Evolutionary conservation across 495 filamentous ascomycete species (phyloP).

Genomic region (Xylaria bambusicola): DNA sequence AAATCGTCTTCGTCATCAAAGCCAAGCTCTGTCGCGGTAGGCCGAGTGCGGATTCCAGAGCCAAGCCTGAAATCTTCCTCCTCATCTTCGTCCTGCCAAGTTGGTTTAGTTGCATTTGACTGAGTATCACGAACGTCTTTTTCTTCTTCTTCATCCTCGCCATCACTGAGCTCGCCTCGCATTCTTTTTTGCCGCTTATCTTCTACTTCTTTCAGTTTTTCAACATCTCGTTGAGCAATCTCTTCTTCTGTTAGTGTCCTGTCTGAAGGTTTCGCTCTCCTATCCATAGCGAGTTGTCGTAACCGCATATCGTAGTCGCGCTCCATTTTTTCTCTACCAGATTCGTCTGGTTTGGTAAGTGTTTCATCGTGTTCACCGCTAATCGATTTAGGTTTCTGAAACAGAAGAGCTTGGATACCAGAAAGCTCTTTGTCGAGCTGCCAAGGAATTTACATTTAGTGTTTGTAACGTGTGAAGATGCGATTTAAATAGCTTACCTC

Average conservation of each 20-base stretch:
- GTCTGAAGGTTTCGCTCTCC: conserved; percentile 78
- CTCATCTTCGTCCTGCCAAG: conserved; percentile 43
- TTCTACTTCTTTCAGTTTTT: conserved; percentile 75
- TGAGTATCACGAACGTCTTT: conserved; percentile 33
- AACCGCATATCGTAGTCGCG: conserved; percentile 83
- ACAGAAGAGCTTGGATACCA: conserved; percentile 74
- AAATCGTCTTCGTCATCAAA: conserved; percentile 95
- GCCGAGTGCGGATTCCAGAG: conserved; percentile 51
- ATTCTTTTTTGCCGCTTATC: conserved; percentile 72
- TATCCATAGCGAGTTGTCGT: conserved; percentile 77
- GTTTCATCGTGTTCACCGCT: conserved; percentile 50
- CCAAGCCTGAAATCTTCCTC: conserved; percentile 59
- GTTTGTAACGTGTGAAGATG: conserved; percentile 45
- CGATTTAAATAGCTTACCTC: conserved; percentile 35
- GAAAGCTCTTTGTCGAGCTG: conserved; percentile 66
- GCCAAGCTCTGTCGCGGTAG: conserved; percentile 49
- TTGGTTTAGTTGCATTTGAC: conserved; percentile 18
- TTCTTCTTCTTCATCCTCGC: conserved; percentile 34
- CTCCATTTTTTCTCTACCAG: conserved; percentile 61
- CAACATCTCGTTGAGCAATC: conserved; percentile 70
- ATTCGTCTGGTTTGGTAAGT: conserved; percentile 59
- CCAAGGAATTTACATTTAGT: neutral
- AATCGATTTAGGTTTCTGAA: conserved; percentile 30
- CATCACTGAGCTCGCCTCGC: conserved; percentile 57
- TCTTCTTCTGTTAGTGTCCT: conserved; percentile 92